Conservation (phyloP, 2,329 filamentous ascomycete genomes). For the Cryphonectria carpinicola region DNA sequence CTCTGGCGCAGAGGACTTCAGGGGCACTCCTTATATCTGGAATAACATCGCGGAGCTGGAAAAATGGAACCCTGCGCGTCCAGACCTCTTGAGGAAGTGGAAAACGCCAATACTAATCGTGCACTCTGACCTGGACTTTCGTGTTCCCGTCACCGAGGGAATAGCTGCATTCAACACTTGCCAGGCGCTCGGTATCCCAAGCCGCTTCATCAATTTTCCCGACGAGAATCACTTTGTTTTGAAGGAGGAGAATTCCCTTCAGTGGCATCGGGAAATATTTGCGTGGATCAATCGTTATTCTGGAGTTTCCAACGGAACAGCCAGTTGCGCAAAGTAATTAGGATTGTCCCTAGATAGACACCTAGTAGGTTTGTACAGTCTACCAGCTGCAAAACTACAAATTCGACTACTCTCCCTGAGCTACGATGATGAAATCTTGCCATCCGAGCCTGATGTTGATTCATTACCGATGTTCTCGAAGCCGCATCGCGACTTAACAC, state of each 20-base stretch:
- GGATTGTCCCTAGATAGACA: neutral
- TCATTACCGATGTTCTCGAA: too few relatives aligned
- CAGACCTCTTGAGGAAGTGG: conserved; percentile 60
- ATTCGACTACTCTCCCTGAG: too few relatives aligned
- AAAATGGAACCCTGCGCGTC: conserved; percentile 54
- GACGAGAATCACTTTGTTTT: conserved; percentile 74
- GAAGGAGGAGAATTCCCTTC: conserved; percentile 67
- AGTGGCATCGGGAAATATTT: conserved; percentile 70
- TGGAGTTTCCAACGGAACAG: neutral
- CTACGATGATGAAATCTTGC: too few relatives aligned
- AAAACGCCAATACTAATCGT: conserved; percentile 55
- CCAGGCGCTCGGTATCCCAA: conserved; percentile 69
- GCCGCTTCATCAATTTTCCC: conserved; percentile 71
- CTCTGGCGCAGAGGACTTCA: conserved; percentile 41
- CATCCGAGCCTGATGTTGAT: too few relatives aligned
- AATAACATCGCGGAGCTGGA: conserved; percentile 49
- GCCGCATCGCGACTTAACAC: too few relatives aligned
- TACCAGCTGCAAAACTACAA: neutral
- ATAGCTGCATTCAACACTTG: conserved; percentile 73
- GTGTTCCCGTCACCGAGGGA: conserved; percentile 53
- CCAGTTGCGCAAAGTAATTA: neutral
- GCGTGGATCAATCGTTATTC: conserved; percentile 64
- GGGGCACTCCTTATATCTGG: conserved; percentile 50
- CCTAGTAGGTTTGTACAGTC: neutral
- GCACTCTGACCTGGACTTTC: conserved; percentile 71